Percentiles rank a stretch among this genome's conserved stretches.
Conservation (phyloP, 345 rosid species). For the Citrus reticulata region DNA sequence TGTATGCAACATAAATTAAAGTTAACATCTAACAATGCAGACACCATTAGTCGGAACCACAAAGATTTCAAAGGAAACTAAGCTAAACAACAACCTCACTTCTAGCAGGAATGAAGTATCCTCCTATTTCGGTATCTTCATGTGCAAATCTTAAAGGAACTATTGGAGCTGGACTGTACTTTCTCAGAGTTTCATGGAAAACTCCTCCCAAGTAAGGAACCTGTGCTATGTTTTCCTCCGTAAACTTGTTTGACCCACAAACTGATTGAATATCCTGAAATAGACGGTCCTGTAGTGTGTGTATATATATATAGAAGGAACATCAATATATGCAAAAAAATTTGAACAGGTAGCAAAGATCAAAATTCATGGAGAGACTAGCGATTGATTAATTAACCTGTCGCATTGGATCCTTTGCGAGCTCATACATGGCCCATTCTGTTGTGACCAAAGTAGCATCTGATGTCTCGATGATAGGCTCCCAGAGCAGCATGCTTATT, state of each 20-base stretch:
- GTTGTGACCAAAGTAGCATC: slow-evolving; percentile 78
- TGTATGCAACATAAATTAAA: background rate
- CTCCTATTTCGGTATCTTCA: slow-evolving; percentile 80
- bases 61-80: background rate
- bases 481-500: slow-evolving; percentile 66
- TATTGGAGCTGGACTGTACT: slow-evolving; percentile 68
- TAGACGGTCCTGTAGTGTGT: slow-evolving; percentile 38
- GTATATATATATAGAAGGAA: background rate
- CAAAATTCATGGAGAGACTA: background rate
- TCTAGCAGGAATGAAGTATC: slow-evolving; percentile 67
- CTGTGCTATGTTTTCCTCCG: slow-evolving; percentile 55
- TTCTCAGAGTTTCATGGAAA: slow-evolving; percentile 84
- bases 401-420: slow-evolving; percentile 53
- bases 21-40: background rate
- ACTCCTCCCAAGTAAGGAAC: slow-evolving; percentile 61
- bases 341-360: background rate
- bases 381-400: slow-evolving; percentile 39
- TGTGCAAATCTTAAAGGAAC: slow-evolving; percentile 69
- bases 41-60: background rate
- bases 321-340: background rate
- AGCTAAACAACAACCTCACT: slow-evolving; percentile 44
- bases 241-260: slow-evolving; percentile 52
- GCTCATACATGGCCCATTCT: slow-evolving; percentile 92
- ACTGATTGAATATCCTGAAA: slow-evolving; percentile 40
- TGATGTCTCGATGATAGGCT: slow-evolving; percentile 63